Base-by-base conservation (phyloP, 164 flowering plant genomes). In the Aristolochia fimbriata region DNA sequence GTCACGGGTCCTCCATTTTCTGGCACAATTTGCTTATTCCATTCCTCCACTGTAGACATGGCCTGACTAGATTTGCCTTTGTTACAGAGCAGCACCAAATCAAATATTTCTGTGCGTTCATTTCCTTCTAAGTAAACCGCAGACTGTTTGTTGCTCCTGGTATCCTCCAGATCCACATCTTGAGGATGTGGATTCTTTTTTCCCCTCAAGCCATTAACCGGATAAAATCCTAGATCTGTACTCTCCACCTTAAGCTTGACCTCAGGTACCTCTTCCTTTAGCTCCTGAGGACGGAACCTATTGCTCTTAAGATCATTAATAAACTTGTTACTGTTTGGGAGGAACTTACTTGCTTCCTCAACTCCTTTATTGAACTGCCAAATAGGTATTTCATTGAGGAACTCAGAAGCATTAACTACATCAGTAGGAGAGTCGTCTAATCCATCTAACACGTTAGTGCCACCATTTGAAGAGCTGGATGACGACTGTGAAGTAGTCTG, bases 271-370 rank as follows among this genome's bases (percentile, higher is more conserved):
- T 52, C 49, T 51, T 37, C 37, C 57, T 52, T 62, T 15, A 41
- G 55, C 41, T 51, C 56, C 21, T 46, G 63, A 31, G 25, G 27
- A 13, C 14, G 53, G 50, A 52, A 62, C 58, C 15, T 6, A 53
- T 41, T 52, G 33, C 24, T 21, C 19, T 62, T 51, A 1, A 52
- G 21, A 62, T 52, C 50, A 24, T 19, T 37, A 15, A 62, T 20
- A n/a, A 43, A 33, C 22, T 16, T 37, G 22, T 13, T 23, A 21
- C 33, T 22, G 41, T 53, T 53, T 17, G 58, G 91, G 59, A 86
- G 81, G 65, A 86, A 84, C 69, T 73, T 84, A 58, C 68, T 86
- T 19, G 83, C 92, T 71, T 81, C 92, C 70, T 91, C 91, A 51
- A 80, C 76, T 19, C 90, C 97, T 64, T 69, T 85, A 48, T 22